Evolutionary conservation across 2,329 filamentous ascomycete genomes (phyloP), one percentile per base, ranked within the genome.

Genomic region (Didymella arachidicola): DNA sequence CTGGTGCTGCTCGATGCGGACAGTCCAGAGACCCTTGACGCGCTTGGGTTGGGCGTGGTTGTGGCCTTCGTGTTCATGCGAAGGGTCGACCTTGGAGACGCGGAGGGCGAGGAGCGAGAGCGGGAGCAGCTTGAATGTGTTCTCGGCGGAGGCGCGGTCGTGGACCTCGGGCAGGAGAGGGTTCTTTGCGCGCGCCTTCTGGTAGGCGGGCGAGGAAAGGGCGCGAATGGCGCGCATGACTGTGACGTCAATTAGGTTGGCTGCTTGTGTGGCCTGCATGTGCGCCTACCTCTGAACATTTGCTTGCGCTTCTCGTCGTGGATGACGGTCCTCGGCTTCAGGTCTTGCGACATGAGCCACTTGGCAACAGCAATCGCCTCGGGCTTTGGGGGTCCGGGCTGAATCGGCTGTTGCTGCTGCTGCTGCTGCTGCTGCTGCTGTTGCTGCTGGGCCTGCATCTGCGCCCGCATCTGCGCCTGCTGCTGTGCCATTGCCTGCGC

Each of bases 231-330:
- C 95, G 75, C 95, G 92, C 84, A 98, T 98, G 77, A 99, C 95
- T 96, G 65, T 36, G 12, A 4, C 8, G 1, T 7, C 34, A 3
- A 19, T 67, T 42, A 63, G 45, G 30, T 34, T 5, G 22, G 26
- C 12, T 32, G 34, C 8, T 29, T 39, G 26, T 2, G 22, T 18
- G 4, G 18, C 3, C 11, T 41, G 10, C 32, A 27, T 49, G 29
- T 46, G 51, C 29, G 38, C 61, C 74, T 82, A 94, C 92, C 93
- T 84, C 89, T 90, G 79, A 99, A 98, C 91, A 99, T 96, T 66
- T 99, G 94, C 80, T 97, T 98, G 72, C 95, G 87, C 83, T 97
- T 93, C 71, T 95, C 95, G 66, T 97, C 93, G 65, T 98, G 86
- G 64, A 99, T 96, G 76, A 91, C 94, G 18, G 93, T 97, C 63